Conservation (phyloP, 2,329 filamentous ascomycete genomes). For the Pseudocercospora ulei region DNA sequence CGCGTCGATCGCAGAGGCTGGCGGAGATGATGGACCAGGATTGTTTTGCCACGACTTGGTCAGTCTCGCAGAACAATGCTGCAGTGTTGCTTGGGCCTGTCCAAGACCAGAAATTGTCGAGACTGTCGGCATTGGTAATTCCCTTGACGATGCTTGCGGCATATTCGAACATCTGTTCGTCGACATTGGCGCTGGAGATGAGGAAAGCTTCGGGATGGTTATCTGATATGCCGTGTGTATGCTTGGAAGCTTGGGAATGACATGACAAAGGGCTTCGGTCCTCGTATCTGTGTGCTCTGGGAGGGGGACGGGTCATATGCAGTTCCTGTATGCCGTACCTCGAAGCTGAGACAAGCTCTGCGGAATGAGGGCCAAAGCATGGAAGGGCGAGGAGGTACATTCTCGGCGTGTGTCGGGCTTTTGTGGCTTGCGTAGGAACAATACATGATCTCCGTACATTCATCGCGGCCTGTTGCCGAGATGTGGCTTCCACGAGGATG, state of each 20-base stretch:
- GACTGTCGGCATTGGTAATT: slow-evolving; percentile 31
- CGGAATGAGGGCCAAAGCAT: slow-evolving; percentile 13
- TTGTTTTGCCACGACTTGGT: slow-evolving; percentile 21
- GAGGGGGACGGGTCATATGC: slow-evolving; percentile 8
- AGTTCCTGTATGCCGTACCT: slow-evolving; percentile 4
- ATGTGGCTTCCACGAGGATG: slow-evolving; percentile 1
- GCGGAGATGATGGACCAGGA: slow-evolving; percentile 17
- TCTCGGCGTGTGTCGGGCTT: slow-evolving; percentile 11
- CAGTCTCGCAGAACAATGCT: slow-evolving; percentile 29
- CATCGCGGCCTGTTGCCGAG: not conserved
- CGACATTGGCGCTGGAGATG: slow-evolving; percentile 12
- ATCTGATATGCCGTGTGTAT: slow-evolving; percentile 19
- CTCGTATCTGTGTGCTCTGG: slow-evolving; percentile 8
- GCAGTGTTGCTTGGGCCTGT: slow-evolving; percentile 31
- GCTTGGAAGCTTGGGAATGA: slow-evolving; percentile 17
- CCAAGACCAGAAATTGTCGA: slow-evolving; percentile 25
- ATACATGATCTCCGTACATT: slow-evolving; percentile 10
- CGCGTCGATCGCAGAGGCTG: slow-evolving; percentile 18
- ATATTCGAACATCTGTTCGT: slow-evolving; percentile 12
- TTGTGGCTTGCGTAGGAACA: slow-evolving; percentile 17
- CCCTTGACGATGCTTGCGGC: slow-evolving; percentile 21
- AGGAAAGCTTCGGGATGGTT: slow-evolving; percentile 9
- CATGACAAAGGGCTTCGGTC: slow-evolving; percentile 19
- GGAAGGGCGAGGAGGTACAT: slow-evolving; percentile 9
- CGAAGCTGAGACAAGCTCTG: slow-evolving; percentile 19